These are phyloP conservation scores for Gaertneriomyces semiglobifer DNA, from an alignment of 192 early-diverging fungal genomes.

Conservation along the genomic window DNA sequence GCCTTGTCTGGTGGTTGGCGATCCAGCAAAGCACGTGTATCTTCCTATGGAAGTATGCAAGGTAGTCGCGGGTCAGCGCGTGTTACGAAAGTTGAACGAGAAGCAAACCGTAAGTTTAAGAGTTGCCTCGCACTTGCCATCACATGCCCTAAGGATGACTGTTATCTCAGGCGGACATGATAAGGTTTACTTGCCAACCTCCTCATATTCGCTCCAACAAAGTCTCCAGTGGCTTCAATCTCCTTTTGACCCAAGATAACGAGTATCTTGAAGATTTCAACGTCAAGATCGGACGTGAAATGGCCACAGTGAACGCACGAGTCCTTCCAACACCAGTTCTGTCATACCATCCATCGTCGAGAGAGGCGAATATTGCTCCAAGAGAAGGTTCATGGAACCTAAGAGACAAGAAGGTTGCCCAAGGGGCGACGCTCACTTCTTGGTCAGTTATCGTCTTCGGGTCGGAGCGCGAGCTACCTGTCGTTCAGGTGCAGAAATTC, in stretches of 20 bases:
- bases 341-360: slow-evolving; percentile 58
- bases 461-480: slow-evolving; percentile 45
- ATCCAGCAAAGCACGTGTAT: slow-evolving; percentile 59
- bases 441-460: slow-evolving; percentile 83
- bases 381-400: slow-evolving; percentile 85
- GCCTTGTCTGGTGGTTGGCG: slow-evolving; percentile 71
- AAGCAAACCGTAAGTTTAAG: slow-evolving; percentile 35
- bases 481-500: slow-evolving; percentile 60
- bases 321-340: slow-evolving; percentile 76
- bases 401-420: slow-evolving; percentile 69
- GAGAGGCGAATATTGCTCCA: slow-evolving; percentile 52
- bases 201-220: slow-evolving; percentile 79
- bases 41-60: slow-evolving; percentile 91
- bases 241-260: slow-evolving; percentile 65
- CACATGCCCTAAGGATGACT: neutral
- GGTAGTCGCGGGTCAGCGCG: slow-evolving; percentile 77
- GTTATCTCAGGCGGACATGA: slow-evolving; percentile 81
- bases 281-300: slow-evolving; percentile 60
- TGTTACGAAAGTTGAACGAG: slow-evolving; percentile 78
- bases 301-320: slow-evolving; percentile 70
- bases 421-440: slow-evolving; percentile 66
- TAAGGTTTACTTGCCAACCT: slow-evolving; percentile 81
- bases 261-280: slow-evolving; percentile 76
- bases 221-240: slow-evolving; percentile 66
- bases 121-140: slow-evolving; percentile 14